Evolutionary conservation across 805 yeast species (phyloP).

Genomic region (Sporopachydermia quercuum): DNA sequence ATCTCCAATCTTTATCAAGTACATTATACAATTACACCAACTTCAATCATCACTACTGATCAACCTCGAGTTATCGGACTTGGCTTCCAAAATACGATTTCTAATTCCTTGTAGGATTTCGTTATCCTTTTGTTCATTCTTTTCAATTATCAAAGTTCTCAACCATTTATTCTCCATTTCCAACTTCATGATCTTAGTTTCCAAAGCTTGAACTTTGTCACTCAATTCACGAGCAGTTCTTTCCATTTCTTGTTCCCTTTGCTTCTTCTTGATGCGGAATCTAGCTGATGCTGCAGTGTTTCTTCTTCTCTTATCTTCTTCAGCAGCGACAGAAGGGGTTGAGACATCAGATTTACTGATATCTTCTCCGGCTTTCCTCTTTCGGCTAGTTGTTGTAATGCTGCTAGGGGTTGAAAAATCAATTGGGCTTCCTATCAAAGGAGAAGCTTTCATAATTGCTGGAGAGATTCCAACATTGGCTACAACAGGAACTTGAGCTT

Average conservation of each 20-base stretch:
- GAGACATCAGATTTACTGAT: no score
- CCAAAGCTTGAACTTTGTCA: constrained; percentile 30
- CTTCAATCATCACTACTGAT: no score
- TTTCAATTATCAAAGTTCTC: constrained; percentile 37
- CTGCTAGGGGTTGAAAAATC: neutral
- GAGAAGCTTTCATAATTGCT: no score
- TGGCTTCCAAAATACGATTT: neutral
- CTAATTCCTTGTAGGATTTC: constrained; percentile 10
- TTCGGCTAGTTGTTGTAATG: neutral
- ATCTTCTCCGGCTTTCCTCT: neutral
- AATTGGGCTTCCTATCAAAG: neutral
- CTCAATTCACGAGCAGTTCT: constrained; percentile 26
- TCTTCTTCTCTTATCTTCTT: constrained; percentile 35
- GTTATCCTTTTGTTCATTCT: constrained; percentile 28
- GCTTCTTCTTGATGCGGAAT: constrained; percentile 46
- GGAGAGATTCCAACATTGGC: no score
- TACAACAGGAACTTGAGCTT: neutral
- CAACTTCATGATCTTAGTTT: constrained; percentile 32
- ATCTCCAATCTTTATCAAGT: no score
- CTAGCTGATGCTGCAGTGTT: constrained; percentile 56
- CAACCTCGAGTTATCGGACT: no score
- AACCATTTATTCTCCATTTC: constrained; percentile 50
- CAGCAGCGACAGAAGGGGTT: constrained; percentile 3
- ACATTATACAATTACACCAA: no score
- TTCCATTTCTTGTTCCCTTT: constrained; percentile 46